Evolutionary conservation across 2,329 filamentous ascomycete species (phyloP), one percentile per base, ranked within the genome.

Genomic region (Chrysoporthe cubensis): DNA sequence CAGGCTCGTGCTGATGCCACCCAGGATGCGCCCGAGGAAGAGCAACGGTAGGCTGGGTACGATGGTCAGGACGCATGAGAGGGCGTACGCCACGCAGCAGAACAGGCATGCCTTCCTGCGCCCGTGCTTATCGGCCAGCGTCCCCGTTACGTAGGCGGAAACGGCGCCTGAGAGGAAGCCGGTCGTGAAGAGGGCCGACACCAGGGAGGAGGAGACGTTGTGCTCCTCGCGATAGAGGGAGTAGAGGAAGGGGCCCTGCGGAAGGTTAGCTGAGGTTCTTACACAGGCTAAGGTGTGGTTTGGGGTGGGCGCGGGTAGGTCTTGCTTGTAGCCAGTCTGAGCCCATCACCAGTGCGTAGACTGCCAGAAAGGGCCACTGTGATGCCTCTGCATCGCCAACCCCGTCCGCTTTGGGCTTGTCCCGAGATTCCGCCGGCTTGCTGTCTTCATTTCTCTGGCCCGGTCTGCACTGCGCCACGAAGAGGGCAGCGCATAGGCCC

Each of bases 1-100:
- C 52, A 89, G 75, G 37, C 85, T 87, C 44, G 85, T 85, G 40
- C 82, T 83, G 58, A 88, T 69, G 0, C 87, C 87, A 32, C 85
- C 85, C 4, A 88, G 79, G 0, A 85, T 74, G 61, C 87, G 80
- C 14, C 87, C 87, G 1, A 80, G 65, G 64, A 87, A 83, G 5
- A 90, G 77, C 13, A 86, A 63, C 4, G 76, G 74, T 1, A 82
- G 66, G 57, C 72, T 72, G 7, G 70, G 70, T 14, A 72, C 62
- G 13, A 73, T 73, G 21, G 77, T 79, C 9, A 80, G 71, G 4
- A 84, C 73, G 71, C 86, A 87, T 0, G 85, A 85, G 3, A 84
- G 74, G 0, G 84, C 80, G 73, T 87, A 87, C 4, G 82, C 77
- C 18, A 76, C 75, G 76, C 87, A 89, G 75, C 87, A 88, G 21